Evolutionary conservation across 2,329 filamentous ascomycete species (phyloP), one percentile per base, ranked within the genome.

Genomic region (Pseudohalonectria lignicola): DNA sequence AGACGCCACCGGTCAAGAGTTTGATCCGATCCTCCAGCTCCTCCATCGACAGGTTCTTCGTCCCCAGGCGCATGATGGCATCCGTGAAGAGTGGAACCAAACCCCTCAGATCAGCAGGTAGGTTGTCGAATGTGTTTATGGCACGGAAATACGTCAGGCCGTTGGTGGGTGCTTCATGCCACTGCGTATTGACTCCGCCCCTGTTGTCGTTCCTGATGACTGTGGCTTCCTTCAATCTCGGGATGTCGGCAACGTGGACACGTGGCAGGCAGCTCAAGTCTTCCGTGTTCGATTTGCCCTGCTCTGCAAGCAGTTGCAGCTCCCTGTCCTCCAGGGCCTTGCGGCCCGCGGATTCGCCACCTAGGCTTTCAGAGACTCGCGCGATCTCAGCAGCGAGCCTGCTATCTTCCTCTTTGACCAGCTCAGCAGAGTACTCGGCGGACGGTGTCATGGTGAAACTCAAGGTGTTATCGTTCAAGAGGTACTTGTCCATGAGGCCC

Each of bases 21-120:
- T 96, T 96, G 57, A 98, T 95, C 39, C 88, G 62, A 53, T 96
- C 92, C 59, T 98, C 92, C 37, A 96, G 74, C 57, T 95, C 80
- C 57, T 95, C 92, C 82, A 94, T 95, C 0, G 79, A 79, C 69
- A 84, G 84, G 42, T 79, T 75, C 49, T 82, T 83, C 3, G 90
- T 98, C 12, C 92, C 92, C 8, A 98, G 72, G 16, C 92, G 82
- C 83, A 95, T 92, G 43, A 98, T 79, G 28, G 84, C 80, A 53
- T 94, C 88, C 12, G 85, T 87, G 54, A 96, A 96, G 0, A 98
- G 65, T 1, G 92, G 92, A 34, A 96, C 74, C 41, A 96, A 67
- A 48, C 85, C 70, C 37, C 92, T 76, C 37, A 96, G 70, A 45
- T 95, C 86, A 43, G 90, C 80, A 0, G 90, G 86, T 12, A 98